Conservation (phyloP, 78 protist species). For the Chrysochromulina tobinii region DNA sequence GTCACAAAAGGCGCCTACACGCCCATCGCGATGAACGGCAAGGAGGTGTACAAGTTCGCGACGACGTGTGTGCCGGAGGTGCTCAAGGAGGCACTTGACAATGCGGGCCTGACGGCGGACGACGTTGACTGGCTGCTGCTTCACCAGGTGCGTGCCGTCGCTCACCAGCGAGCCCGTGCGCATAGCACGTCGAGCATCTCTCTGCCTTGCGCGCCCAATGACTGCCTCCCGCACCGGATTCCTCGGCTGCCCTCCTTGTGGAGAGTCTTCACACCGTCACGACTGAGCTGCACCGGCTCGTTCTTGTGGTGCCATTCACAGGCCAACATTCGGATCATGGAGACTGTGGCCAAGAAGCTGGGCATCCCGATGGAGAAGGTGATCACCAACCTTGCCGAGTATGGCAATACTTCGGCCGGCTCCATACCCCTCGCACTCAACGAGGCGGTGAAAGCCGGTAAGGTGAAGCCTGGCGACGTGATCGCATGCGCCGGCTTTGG, state of each 20-base stretch:
- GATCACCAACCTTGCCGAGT: conserved; percentile 27
- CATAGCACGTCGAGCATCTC: too few species aligned
- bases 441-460: conserved; percentile 25
- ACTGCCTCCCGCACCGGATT: too few species aligned
- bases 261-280: too few species aligned
- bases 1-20: neutral
- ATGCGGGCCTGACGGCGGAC: conserved; percentile 9
- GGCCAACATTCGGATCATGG: conserved; percentile 42
- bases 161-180: too few species aligned
- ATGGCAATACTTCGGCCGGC: conserved; percentile 32
- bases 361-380: conserved; percentile 36
- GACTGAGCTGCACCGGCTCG: neutral
- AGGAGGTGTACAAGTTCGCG: conserved; percentile 45
- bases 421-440: conserved; percentile 46
- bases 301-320: neutral
- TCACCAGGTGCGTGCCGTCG: conserved; percentile 3
- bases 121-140: conserved; percentile 22
- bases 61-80: conserved; percentile 4
- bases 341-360: conserved; percentile 26
- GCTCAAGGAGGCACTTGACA: conserved; percentile 1
- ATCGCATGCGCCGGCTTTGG: conserved; percentile 37
- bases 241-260: neutral
- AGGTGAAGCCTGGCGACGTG: conserved; percentile 34
- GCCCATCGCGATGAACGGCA: conserved; percentile 42
- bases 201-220: too few species aligned